Evolutionary conservation across 257 asterid genomes (phyloP), one percentile per base, ranked within the genome.

Genomic region (Przewalskia tangutica): DNA sequence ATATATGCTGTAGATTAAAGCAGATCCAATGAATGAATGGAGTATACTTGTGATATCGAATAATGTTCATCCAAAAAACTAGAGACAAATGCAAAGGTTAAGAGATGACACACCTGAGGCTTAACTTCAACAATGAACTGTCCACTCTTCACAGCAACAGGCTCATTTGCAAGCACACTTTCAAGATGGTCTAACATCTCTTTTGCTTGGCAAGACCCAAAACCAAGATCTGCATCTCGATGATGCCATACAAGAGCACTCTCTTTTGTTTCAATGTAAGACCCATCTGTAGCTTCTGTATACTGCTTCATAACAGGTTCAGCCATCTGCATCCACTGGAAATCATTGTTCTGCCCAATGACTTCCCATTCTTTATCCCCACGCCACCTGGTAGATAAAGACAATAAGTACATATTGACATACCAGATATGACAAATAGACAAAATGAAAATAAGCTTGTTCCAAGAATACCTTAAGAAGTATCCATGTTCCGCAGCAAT

Each of bases 401-500:
- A 8, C 55, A 53, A 53, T 59, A 58, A 55, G 5, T 34, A 44
- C 44, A 76, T 40, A 50, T 46, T 7, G 42, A 64, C 64, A 27
- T 12, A 13, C 9, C 4, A n/a, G 53, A 50, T 51, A 75, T 64
- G 75, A 80, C 18, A 16, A 80, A 64, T 34, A 63, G n/a, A 48
- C 75, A 60, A 60, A 60, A 58, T 40, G 23, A 27, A 20, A 79
- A 42, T 12, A 10, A 42, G 66, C 60, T 60, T 9, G 71, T 18
- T 10, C 11, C 4, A 50, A 40, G 53, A 84, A 58, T 53, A 89
- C 91, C 91, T 89, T 46, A 89, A 8, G 65, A 77, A 84, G 55
- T 89, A 89, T 80, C 91, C 91, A 65, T 89, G 91, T 66, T 89
- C 91, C 4, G 91, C 91, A 48, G 91, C 91, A 64, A 89, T 89